Evolutionary conservation across 1,139 yeast genomes (phyloP), one percentile per base, ranked within the genome.

Genomic region (Suhomyces kunorum): DNA sequence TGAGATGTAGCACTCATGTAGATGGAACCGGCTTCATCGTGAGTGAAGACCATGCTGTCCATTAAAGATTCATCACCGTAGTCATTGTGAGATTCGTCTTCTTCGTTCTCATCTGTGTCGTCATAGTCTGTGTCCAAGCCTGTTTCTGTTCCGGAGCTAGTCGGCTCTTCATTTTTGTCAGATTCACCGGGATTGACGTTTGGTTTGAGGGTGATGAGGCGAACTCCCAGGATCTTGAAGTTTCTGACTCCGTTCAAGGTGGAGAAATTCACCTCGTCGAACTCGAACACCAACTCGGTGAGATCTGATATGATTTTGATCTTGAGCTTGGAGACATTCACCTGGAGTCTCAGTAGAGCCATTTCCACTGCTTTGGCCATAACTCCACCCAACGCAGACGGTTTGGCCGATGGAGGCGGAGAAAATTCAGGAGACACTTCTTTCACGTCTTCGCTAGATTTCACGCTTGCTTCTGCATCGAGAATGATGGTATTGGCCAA

Each of bases 1-100:
- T 64, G 67, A 0, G 83, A 80, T 2, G 81, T 68, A 1, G 96
- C 95, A 61, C 95, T 87, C 90, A 87, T 80, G 56, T 87, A 88
- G 23, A 88, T 74, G 1, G 94, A 82, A 34, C 80, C 76, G 2
- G 86, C 84, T 46, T 83, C 85, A 38, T 77, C 81, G 39, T 79
- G 84, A 0, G 92, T 80, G 51, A 82, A 82, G 28, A 81, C 69
- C 64, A 80, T 74, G 51, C 89, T 82, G 36, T 79, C 78, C 64
- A 77, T 64, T 43, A 86, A 53, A 0, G 76, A 70, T 28, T 63
- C 67, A 7, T 71, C 68, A 1, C 66, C 68, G 28, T 71, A 68
- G 5, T 57, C 68, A 17, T 59, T 58, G 26, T 64, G 66, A 35
- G 58, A 52, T 11, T 54, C 56, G 11, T 49, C 54, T 16, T 50